Conservation (phyloP, 345 rosid genomes). For the Eucalyptus tenuipes region DNA sequence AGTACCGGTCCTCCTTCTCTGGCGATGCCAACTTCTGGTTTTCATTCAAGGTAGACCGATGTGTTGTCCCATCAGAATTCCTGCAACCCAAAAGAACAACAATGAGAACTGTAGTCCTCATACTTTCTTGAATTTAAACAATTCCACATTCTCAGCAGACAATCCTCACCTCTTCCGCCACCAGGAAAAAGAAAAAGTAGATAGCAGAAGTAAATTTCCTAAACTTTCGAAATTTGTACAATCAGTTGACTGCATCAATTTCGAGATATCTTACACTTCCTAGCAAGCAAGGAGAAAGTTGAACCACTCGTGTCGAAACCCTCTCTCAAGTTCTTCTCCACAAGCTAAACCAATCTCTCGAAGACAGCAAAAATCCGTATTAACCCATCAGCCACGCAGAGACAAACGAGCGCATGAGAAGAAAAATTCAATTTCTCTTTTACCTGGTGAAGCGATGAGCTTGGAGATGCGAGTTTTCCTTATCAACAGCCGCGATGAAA, state of each 20-base stretch:
- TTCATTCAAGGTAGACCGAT: slow-evolving; percentile 13
- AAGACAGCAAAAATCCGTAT: neutral
- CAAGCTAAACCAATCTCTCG: neutral
- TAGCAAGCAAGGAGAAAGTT: neutral
- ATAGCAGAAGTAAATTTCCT: neutral
- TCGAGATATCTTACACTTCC: neutral
- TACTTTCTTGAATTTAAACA: neutral
- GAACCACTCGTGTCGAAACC: neutral
- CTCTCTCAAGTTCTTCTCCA: neutral
- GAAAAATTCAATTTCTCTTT: neutral
- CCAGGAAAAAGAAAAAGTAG: neutral
- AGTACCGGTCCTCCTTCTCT: slow-evolving; percentile 56
- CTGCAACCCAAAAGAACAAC: slow-evolving; percentile 7
- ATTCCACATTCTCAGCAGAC: neutral
- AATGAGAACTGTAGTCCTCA: neutral
- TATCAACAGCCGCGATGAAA: slow-evolving; percentile 11
- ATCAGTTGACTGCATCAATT: neutral
- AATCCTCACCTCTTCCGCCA: neutral
- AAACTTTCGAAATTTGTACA: neutral
- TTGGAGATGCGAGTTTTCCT: slow-evolving; percentile 25
- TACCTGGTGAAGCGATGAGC: slow-evolving; percentile 43
- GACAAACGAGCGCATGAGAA: neutral
- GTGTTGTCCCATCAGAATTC: slow-evolving; percentile 37
- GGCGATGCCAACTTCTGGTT: slow-evolving; percentile 30
- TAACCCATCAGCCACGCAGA: neutral